Conservation (phyloP, 768 basidiomycete species). For the Pleurotus cornucopiae region DNA sequence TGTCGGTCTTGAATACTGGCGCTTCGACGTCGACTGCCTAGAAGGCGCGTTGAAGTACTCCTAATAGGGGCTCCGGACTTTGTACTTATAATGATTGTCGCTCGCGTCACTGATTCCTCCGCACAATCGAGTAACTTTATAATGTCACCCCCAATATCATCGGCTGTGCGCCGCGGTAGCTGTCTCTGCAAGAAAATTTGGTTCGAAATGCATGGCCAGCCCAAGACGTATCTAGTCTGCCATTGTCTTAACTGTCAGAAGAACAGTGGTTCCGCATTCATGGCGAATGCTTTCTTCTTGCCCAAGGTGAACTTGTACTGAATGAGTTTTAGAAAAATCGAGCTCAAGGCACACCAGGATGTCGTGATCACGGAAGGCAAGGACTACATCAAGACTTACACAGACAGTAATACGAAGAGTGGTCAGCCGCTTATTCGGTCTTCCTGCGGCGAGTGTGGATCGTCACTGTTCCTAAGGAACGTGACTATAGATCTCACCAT, state of each 20-base stretch:
- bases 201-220: constrained; percentile 31
- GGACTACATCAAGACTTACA: constrained; percentile 18
- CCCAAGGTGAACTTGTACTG: constrained; percentile 20
- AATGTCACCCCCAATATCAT: not conserved
- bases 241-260: constrained; percentile 41
- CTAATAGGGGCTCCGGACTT: too few relatives aligned
- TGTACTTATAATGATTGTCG: too few relatives aligned
- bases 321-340: not conserved
- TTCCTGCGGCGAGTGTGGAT: constrained; percentile 24
- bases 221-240: constrained; percentile 33
- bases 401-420: constrained; percentile 19
- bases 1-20: not conserved
- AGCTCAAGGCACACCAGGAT: constrained; percentile 11
- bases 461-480: constrained; percentile 19
- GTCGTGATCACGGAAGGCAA: constrained; percentile 18
- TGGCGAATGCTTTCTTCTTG: constrained; percentile 33
- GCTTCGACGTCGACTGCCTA: too few relatives aligned
- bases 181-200: constrained; percentile 33
- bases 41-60: too few relatives aligned
- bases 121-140: too few relatives aligned
- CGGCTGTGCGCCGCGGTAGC: constrained; percentile 20
- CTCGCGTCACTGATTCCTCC: too few relatives aligned
- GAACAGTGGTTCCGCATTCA: constrained; percentile 35
- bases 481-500: not conserved
- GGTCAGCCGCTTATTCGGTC: constrained; percentile 19